These are phyloP conservation scores for button mushroom (Agaricus bisporus) DNA, from an alignment of 768 basidiomycete genomes.

Conservation along the genomic window DNA sequence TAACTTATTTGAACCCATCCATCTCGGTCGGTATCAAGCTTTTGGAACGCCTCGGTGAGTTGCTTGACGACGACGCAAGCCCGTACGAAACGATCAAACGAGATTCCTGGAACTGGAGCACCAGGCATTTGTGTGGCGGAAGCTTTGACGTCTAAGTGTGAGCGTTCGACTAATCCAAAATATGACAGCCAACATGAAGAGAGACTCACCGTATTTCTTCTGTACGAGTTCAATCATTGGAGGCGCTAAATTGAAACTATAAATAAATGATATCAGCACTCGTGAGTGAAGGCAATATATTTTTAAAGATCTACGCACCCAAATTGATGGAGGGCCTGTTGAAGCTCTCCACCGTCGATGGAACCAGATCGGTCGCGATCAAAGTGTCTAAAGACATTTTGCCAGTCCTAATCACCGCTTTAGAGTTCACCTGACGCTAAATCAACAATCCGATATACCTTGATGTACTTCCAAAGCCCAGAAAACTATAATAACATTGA, in stretches of 20 bases:
- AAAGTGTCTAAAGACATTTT: constrained; percentile 77
- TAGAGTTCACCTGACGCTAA: not conserved
- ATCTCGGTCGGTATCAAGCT: constrained; percentile 57
- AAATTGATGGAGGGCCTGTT: constrained; percentile 65
- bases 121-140: constrained; percentile 27
- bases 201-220: constrained; percentile 67
- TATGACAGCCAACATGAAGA: not conserved
- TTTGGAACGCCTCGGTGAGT: constrained; percentile 63
- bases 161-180: too few relatives aligned
- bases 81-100: constrained; percentile 83
- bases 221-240: constrained; percentile 59
- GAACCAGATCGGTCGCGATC: constrained; percentile 79
- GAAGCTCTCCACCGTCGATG: constrained; percentile 67
- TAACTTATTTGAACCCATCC: constrained; percentile 75
- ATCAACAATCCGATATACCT: constrained; percentile 27
- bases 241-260: constrained; percentile 60
- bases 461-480: constrained; percentile 81
- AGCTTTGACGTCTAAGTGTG: constrained; percentile 49
- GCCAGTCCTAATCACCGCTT: constrained; percentile 55
- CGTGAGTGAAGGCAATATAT: too few relatives aligned
- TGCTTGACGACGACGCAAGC: constrained; percentile 82
- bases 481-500: constrained; percentile 42
- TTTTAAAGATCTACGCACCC: constrained; percentile 34
- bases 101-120: constrained; percentile 49
- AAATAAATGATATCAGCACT: not conserved